Base-by-base conservation (phyloP, 768 basidiomycete genomes). In the Phylloporus sp. region DNA sequence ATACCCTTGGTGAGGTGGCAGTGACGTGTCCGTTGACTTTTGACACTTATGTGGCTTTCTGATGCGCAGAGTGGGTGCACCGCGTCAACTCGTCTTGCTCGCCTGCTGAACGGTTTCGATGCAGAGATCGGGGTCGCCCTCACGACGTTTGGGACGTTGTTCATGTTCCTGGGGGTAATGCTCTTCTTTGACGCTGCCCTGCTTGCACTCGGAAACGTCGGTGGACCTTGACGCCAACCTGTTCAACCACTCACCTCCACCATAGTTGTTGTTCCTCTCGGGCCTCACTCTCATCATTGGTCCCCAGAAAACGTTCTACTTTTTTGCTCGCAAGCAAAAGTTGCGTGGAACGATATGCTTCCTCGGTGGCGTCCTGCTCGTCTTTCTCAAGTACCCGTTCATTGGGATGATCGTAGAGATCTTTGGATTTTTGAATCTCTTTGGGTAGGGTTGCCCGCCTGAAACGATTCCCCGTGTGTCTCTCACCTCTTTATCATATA, bases 211-310 rank as follows among this genome's bases (percentile, higher is more conserved):
- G 95, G 95, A 61, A 98, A 99, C 64, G 95, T 96, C 65, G 52
- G 80, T 69, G n/a, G 27, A 18, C 14, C 26, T 3, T 39, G 45
- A 31, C 46, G 22, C 9, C 38, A 31, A 9, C 31, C 36, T 31
- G 26, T 37, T 46, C 10, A 15, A 1, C 9, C 10, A 22, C 46
- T 61, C 31, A 52, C 27, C 3, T 14, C 10, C 48, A n/a, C 59
- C 1, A 14, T n/a, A 96, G 95, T 79, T 98, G 59, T 80, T 98
- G 53, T 99, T 99, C 74, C 67, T 99, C 32, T 83, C 87, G 3
- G 96, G 96, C 39, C 76, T 99, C 46, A 95, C 94, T 8, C 78
- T 98, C 52, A 95, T 98, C 71, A 98, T 99, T 55, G 96, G 92
- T 5, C 92, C 93, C 7, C 84, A 88, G 54, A 98, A 97, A 73